Percentiles rank a stretch among this genome's conserved stretches.
Conservation (phyloP, 345 rosid species). For the Mangifera indica region DNA sequence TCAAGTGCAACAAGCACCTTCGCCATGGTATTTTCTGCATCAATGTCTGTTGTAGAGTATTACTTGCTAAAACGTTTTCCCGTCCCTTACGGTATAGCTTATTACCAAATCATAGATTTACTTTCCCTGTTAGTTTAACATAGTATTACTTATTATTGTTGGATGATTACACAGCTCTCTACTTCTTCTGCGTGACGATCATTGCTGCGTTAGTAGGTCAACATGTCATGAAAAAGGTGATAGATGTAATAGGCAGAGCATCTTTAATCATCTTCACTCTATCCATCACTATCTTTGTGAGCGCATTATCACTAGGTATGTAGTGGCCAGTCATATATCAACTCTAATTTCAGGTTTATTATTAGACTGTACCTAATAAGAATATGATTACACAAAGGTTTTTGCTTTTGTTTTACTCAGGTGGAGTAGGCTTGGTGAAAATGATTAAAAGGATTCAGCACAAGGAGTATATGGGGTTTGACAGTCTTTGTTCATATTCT, state of each 20-base stretch:
- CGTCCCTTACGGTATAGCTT: constrained; percentile 42
- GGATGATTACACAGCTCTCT: no score
- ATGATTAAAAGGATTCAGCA: constrained; percentile 33
- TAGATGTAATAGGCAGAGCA: constrained; percentile 35
- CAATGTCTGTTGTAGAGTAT: constrained; percentile 47
- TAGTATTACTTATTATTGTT: no score
- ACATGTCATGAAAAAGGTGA: constrained; percentile 26
- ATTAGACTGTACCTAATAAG: not conserved
- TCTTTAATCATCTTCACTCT: constrained; percentile 41
- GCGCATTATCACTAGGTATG: constrained; percentile 38
- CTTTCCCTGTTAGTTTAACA: no score
- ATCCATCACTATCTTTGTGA: constrained; percentile 33
- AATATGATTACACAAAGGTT: not conserved
- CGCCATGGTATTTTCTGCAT: constrained; percentile 45
- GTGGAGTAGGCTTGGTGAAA: constrained; percentile 37
- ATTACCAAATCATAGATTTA: constrained; percentile 4
- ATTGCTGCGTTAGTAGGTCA: constrained; percentile 4
- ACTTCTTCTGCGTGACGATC: no score
- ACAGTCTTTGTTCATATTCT: constrained; percentile 27
- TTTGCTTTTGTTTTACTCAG: constrained; percentile 17
- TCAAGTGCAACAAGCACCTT: constrained; percentile 50
- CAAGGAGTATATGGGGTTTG: constrained; percentile 43
- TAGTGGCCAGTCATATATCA: no score
- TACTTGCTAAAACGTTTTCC: constrained; percentile 49
- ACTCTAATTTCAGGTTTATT: no score